A percentile compares a stretch with the other conserved stretches of the same genome.
Conservation (phyloP, 176 grass and related monocot species). For the Aegilops umbellulata region DNA sequence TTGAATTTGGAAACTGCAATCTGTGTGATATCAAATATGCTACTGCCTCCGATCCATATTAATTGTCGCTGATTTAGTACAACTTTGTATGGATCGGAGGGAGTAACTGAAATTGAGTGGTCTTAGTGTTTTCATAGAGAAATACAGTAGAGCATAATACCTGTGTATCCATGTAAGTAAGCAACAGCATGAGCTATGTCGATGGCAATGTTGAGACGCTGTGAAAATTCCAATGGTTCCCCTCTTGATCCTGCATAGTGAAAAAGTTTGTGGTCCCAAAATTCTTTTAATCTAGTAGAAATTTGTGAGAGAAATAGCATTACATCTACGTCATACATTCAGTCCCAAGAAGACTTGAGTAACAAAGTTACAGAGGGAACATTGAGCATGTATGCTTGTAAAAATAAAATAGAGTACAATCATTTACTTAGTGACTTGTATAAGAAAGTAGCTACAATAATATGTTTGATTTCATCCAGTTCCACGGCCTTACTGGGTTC, state of each 20-base stretch:
- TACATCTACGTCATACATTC: neutral
- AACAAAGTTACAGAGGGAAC: neutral
- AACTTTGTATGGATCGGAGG: too few relatives aligned
- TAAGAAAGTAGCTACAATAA: neutral
- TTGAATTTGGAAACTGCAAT: neutral
- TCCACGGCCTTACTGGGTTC: neutral
- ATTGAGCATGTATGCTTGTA: neutral
- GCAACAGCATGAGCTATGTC: slow-evolving; percentile 86
- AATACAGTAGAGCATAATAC: slow-evolving; percentile 20
- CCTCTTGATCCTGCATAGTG: slow-evolving; percentile 46
- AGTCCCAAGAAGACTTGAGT: neutral
- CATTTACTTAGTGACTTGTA: neutral
- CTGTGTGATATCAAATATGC: neutral
- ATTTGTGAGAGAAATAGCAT: neutral
- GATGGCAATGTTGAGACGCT: slow-evolving; percentile 74
- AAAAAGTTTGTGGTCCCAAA: neutral
- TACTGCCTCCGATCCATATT: too few relatives aligned
- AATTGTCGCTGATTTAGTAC: too few relatives aligned
- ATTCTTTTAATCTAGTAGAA: neutral
- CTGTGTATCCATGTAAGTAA: slow-evolving; percentile 88
- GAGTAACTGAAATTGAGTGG: neutral
- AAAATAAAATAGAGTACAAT: neutral
- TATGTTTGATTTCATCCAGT: slow-evolving; percentile 1
- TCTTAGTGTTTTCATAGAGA: neutral
- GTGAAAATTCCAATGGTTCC: slow-evolving; percentile 53